phyloP scores from a whole-genome alignment of 495 filamentous ascomycete genomes.

The Thermothielavioides terrestris region DNA sequence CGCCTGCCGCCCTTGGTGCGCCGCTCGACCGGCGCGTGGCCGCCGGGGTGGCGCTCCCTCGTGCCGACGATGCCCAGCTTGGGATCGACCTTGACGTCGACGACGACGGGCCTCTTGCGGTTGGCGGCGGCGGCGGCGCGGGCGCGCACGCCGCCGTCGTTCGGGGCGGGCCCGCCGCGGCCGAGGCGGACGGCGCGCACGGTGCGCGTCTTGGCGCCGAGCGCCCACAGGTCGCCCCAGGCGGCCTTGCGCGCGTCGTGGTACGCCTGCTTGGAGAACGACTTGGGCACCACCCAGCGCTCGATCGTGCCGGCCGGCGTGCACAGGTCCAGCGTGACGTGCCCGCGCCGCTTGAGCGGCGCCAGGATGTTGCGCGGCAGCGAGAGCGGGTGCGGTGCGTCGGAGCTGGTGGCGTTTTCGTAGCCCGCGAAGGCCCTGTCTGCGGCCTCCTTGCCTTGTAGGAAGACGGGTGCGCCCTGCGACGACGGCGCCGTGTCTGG shows the following conservation, averaged over 20 bases:
- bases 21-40: constrained; percentile 29
- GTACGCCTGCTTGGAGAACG: constrained; percentile 70
- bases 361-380: constrained; percentile 71
- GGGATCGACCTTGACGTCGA: constrained; percentile 28
- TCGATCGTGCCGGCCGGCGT: constrained; percentile 81
- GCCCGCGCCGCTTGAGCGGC: constrained; percentile 77
- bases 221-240: constrained; percentile 94
- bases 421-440: constrained; percentile 37
- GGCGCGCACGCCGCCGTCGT: constrained; percentile 37
- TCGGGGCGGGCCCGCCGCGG: constrained; percentile 22
- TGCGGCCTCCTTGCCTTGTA: constrained; percentile 21
- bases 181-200: constrained; percentile 53
- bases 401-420: constrained; percentile 17
- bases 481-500: not conserved
- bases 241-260: constrained; percentile 80
- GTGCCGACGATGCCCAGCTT: constrained; percentile 25
- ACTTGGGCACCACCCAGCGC: constrained; percentile 84
- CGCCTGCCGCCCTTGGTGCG: constrained; percentile 46
- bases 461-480: not conserved
- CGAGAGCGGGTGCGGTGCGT: constrained; percentile 48
- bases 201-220: constrained; percentile 83
- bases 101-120: constrained; percentile 20
- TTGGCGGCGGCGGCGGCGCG: constrained; percentile 14
- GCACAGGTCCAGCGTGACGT: constrained; percentile 85
- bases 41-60: constrained; percentile 18